Evolutionary conservation across 2,329 filamentous ascomycete species (phyloP).

Genomic region (Alternaria consortialis): DNA sequence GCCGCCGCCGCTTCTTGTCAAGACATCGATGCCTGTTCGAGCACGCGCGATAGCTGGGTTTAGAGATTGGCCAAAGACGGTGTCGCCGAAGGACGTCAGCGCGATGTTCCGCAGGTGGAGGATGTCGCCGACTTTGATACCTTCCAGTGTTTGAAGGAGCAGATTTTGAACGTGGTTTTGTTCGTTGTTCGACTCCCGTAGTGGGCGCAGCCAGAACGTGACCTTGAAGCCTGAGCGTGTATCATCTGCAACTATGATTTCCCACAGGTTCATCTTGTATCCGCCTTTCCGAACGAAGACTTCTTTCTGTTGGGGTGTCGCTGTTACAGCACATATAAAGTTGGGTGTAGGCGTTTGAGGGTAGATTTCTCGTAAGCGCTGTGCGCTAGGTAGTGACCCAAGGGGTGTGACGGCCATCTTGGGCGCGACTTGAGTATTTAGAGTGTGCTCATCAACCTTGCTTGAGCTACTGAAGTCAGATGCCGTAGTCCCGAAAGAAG

Average conservation of each 20-base stretch:
- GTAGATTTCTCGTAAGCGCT: conserved; percentile 70
- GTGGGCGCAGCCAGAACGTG: conserved; percentile 78
- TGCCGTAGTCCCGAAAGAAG: conserved; percentile 48
- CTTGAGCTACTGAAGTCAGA: conserved; percentile 34
- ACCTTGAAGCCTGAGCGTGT: conserved; percentile 81
- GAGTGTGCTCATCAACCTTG: conserved; percentile 20
- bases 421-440: conserved; percentile 26
- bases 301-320: conserved; percentile 71
- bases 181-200: conserved; percentile 21
- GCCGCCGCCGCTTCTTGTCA: conserved; percentile 65
- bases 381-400: conserved; percentile 73
- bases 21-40: conserved; percentile 69
- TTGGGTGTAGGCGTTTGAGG: conserved; percentile 86
- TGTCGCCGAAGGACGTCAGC: conserved; percentile 75
- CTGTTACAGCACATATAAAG: conserved; percentile 81
- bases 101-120: conserved; percentile 82
- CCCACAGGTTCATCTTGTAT: conserved; percentile 54
- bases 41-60: conserved; percentile 75
- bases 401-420: conserved; percentile 67
- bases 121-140: conserved; percentile 75
- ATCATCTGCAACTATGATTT: conserved; percentile 75
- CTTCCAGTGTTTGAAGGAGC: conserved; percentile 54
- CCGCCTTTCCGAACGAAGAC: conserved; percentile 73
- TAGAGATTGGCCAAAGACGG: conserved; percentile 86
- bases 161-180: conserved; percentile 32